phyloP scores from a whole-genome alignment of 2,329 filamentous ascomycete genomes.

The Cladosporium velox region DNA sequence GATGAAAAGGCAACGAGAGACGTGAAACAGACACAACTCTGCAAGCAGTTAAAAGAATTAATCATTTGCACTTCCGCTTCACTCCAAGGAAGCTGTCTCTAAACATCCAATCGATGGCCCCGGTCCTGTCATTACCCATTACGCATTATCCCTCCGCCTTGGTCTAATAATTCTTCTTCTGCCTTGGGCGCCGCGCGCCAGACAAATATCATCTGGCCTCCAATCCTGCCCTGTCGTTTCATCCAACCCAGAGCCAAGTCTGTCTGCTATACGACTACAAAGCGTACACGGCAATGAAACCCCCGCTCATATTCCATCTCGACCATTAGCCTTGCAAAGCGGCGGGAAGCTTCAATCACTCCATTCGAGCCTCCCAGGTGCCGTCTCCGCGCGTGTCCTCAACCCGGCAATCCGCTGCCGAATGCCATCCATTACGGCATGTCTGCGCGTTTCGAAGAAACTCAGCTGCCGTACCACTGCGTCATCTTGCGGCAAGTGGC shows the following conservation, averaged over 20 bases:
- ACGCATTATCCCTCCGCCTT: slow-evolving; percentile 27
- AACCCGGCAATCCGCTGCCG: slow-evolving; percentile 27
- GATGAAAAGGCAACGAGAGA: background rate
- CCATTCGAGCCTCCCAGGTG: slow-evolving; percentile 24
- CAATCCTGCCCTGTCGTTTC: background rate
- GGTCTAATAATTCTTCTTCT: background rate
- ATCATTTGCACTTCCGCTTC: background rate
- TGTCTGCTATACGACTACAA: background rate
- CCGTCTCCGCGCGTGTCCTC: slow-evolving; percentile 29
- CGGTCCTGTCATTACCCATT: slow-evolving; percentile 32
- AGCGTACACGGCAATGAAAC: background rate
- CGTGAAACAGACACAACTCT: background rate
- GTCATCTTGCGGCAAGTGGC: slow-evolving; percentile 7
- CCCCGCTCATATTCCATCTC: background rate
- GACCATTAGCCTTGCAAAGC: background rate
- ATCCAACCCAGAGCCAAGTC: background rate
- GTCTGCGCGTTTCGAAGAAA: slow-evolving; percentile 19
- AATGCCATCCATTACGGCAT: slow-evolving; percentile 28
- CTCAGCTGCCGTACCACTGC: background rate
- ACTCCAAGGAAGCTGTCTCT: background rate
- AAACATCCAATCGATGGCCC: background rate
- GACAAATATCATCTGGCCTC: background rate
- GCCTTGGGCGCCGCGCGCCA: background rate
- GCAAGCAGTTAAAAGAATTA: background rate
- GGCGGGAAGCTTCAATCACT: background rate